Evolutionary conservation across 495 filamentous ascomycete species (phyloP), one percentile per base, ranked within the genome.

Genomic region (Lasiosphaeria ovina): DNA sequence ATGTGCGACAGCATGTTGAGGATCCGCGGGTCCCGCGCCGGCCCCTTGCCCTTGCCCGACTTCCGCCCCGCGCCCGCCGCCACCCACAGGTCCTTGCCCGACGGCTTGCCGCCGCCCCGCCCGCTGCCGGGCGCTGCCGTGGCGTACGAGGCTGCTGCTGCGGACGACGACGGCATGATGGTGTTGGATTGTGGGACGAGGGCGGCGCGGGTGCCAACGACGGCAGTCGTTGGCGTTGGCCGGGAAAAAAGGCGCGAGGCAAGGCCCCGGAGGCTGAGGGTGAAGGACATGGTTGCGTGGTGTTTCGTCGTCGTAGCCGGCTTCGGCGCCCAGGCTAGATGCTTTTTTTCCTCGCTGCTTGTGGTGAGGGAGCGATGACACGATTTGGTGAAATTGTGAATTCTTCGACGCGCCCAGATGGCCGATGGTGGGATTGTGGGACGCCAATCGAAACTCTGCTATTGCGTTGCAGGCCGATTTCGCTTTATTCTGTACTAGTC

Each of bases 1-100:
- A 73, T 57, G 62, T 66, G 68, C 11, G 54, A 50, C 0, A 72
- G 63, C 63, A 73, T 68, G 63, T 68, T 70, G 65, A 73, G 60
- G 34, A 72, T 64, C 51, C 62, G 63, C 38, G 71, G 69, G 61
- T 72, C 68, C 51, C 44, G 42, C 51, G 35, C 40, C 35, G 10
- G 9, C 31, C 53, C 47, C 16, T 36, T 45, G 51, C 42, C 69
- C 58, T 63, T 74, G 59, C 10, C 74, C 64, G 71, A 80, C 2
- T 58, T 58, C 35, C 32, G 35, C 31, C 24, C 12, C 16, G 34
- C 16, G 45, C 8, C 12, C n/a, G 36, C 50, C 58, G 7, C 44
- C 8, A 51, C 14, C 49, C 49, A 14, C 47, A 4, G 11, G 9
- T 10, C 24, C 24, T 63, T 59, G 55, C 36, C 31, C n/a, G 35